phyloP scores from a whole-genome alignment of 75 land plant genomes.

The Sequoia sempervirens region DNA sequence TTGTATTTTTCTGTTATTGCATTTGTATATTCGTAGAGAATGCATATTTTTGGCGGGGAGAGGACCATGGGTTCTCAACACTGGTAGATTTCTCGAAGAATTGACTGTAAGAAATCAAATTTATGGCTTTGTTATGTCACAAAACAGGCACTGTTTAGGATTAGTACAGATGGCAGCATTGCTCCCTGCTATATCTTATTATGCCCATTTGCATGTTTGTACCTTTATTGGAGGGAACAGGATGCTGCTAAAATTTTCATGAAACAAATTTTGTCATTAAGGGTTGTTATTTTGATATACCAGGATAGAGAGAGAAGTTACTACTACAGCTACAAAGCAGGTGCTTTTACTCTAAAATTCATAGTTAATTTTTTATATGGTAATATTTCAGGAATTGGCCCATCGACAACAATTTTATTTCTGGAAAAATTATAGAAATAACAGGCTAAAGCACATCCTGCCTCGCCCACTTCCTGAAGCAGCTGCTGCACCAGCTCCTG shows the following conservation, averaged over 20 bases:
- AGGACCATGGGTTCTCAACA: neutral
- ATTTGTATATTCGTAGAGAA: neutral
- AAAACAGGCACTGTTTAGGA: neutral
- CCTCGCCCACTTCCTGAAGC: slow-evolving; percentile 83
- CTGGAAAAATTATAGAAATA: slow-evolving; percentile 92
- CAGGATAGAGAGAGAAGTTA: neutral
- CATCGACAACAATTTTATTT: slow-evolving; percentile 90
- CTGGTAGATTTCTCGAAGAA: neutral
- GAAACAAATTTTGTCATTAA: neutral
- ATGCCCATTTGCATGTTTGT: neutral
- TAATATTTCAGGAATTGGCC: slow-evolving; percentile 71
- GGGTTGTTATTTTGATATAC: neutral
- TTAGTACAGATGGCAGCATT: neutral
- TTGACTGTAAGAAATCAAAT: neutral
- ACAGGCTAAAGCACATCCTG: slow-evolving; percentile 83
- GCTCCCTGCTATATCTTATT: neutral
- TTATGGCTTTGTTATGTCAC: neutral
- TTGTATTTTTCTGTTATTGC: neutral
- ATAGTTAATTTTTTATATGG: neutral
- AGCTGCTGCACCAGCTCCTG: slow-evolving; percentile 32
- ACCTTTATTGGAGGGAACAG: neutral
- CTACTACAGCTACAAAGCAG: neutral
- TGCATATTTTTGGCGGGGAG: neutral
- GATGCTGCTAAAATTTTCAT: neutral
- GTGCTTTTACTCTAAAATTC: neutral